These are phyloP conservation scores for Sugiyamaella americana DNA, from an alignment of 805 yeast genomes.

Conservation along the genomic window DNA sequence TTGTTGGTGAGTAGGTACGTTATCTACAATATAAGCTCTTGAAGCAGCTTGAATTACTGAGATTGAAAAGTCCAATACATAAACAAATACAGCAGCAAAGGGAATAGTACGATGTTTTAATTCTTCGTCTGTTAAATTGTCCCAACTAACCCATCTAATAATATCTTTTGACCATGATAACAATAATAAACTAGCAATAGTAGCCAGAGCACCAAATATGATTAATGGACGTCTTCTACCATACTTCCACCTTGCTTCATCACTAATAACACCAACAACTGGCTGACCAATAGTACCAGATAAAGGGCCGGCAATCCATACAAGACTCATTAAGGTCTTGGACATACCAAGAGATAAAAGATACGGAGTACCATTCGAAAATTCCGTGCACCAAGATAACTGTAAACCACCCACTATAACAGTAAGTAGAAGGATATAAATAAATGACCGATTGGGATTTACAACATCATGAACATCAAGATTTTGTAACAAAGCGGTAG, in stretches of 20 bases:
- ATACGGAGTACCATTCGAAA: conserved; percentile 58
- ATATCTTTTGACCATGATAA: conserved; percentile 43
- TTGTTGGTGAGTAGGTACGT: conserved; percentile 52
- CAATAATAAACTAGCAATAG: conserved; percentile 40
- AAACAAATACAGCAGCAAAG: conserved; percentile 49
- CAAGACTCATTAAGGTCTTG: conserved; percentile 47
- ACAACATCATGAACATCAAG: conserved; percentile 11
- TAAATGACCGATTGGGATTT: conserved; percentile 42
- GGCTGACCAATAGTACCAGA: conserved; percentile 63
- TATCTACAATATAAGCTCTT: conserved; percentile 57
- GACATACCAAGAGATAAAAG: conserved; percentile 57
- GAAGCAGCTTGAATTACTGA: conserved; percentile 55
- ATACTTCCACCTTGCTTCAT: conserved; percentile 38
- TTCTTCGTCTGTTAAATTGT: conserved; percentile 17
- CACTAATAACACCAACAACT: conserved; percentile 52
- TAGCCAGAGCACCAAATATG: conserved; percentile 47
- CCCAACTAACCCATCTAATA: conserved; percentile 28
- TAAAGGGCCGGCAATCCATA: conserved; percentile 65
- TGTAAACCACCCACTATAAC: conserved; percentile 53
- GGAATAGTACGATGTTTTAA: conserved; percentile 37
- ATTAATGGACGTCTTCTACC: conserved; percentile 57
- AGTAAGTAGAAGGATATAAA: conserved; percentile 42
- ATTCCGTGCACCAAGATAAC: conserved; percentile 61
- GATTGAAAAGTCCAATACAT: conserved; percentile 51
- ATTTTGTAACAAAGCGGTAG: not conserved